Percentiles rank a stretch among this genome's conserved stretches.
Conservation (phyloP, 2,329 filamentous ascomycete genomes). For the Sclerotinia trifoliorum region DNA sequence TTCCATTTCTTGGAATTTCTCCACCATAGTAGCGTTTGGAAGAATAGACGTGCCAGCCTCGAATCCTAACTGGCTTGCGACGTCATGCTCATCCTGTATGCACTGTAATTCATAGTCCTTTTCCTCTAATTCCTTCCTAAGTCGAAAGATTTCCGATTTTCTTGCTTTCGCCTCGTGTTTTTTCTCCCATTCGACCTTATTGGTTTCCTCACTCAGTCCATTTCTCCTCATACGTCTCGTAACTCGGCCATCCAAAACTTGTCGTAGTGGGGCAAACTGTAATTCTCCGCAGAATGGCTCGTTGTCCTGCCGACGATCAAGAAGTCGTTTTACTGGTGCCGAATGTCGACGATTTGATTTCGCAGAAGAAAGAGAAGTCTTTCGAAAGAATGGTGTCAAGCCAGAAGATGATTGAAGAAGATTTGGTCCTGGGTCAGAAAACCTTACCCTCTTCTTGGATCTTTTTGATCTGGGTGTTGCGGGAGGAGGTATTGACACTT, state of each 20-base stretch:
- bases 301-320: slow-evolving; percentile 32
- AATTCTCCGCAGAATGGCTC: slow-evolving; percentile 43
- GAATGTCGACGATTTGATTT: slow-evolving; percentile 49
- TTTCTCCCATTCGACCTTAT: slow-evolving; percentile 51
- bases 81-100: slow-evolving; percentile 36
- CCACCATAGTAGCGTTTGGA: slow-evolving; percentile 25
- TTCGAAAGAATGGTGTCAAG: slow-evolving; percentile 57
- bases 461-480: slow-evolving; percentile 35
- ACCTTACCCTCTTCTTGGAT: slow-evolving; percentile 53
- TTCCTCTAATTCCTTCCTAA: slow-evolving; percentile 47
- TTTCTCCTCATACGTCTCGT: slow-evolving; percentile 57
- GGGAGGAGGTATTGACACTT: slow-evolving; percentile 36
- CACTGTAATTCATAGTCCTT: slow-evolving; percentile 38
- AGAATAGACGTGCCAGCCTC: slow-evolving; percentile 30
- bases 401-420: slow-evolving; percentile 46
- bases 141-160: slow-evolving; percentile 49
- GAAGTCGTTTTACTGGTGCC: slow-evolving; percentile 40
- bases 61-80: slow-evolving; percentile 35
- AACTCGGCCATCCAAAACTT: slow-evolving; percentile 56
- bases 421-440: slow-evolving; percentile 56
- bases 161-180: slow-evolving; percentile 43
- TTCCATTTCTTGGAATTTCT: slow-evolving; percentile 36
- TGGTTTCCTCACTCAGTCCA: slow-evolving; percentile 58
- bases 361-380: slow-evolving; percentile 47
- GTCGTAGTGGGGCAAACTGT: slow-evolving; percentile 51